Evolutionary conservation across 75 land plant genomes (phyloP).

Genomic region (Cupressus sempervirens): DNA sequence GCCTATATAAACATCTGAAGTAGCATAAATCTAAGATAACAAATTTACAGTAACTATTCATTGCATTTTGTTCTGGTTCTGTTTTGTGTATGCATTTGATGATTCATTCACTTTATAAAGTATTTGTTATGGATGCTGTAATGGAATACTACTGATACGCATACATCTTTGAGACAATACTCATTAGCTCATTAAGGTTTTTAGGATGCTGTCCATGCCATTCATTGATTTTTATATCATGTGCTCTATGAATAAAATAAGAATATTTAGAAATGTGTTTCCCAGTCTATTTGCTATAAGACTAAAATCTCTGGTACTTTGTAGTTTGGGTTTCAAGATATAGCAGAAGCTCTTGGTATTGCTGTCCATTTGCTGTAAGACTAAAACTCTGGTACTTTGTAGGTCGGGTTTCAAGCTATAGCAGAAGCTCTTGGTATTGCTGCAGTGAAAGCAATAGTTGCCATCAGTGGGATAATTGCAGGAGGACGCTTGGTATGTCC

Average conservation of each 20-base stretch:
- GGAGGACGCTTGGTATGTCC: constrained; percentile 94
- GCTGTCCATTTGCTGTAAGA: constrained; percentile 37
- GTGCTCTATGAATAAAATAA: neutral
- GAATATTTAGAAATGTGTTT: neutral
- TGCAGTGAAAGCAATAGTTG: constrained; percentile 90
- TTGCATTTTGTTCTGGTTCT: neutral
- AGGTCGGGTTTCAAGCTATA: constrained; percentile 98
- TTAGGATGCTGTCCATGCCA: neutral
- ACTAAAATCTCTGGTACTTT: neutral
- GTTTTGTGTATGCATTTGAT: neutral
- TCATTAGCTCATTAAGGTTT: neutral
- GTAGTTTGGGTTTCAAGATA: constrained; percentile 97
- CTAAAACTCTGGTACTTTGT: constrained; percentile 1
- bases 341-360: constrained; percentile 95
- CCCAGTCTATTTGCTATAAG: neutral
- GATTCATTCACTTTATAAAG: neutral
- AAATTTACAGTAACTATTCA: neutral
- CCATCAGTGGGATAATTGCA: constrained; percentile 90
- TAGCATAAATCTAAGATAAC: neutral
- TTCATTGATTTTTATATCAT: neutral
- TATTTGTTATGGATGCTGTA: neutral
- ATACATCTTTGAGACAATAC: neutral
- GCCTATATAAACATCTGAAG: too few species aligned
- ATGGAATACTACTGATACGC: neutral
- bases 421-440: constrained; percentile 98